phyloP scores from a whole-genome alignment of 2,329 filamentous ascomycete species.

The Mariannaea sp. region DNA sequence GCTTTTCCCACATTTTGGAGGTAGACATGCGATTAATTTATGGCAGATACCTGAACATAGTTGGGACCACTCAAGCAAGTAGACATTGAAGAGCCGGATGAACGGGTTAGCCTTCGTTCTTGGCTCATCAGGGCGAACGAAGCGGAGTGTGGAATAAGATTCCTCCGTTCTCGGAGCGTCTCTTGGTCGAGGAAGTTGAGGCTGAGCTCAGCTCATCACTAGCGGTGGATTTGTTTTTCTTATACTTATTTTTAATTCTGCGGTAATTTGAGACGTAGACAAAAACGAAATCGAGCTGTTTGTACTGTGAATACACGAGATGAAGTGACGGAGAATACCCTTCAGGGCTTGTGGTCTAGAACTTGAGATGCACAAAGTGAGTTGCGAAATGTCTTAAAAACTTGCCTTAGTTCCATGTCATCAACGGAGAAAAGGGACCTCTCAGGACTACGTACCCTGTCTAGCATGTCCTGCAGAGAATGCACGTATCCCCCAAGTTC shows the following conservation, averaged over 20 bases:
- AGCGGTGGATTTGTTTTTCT: constrained; percentile 7
- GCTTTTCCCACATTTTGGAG: too few relatives aligned
- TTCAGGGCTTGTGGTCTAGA: too few relatives aligned
- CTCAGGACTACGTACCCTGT: not conserved
- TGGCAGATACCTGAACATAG: too few relatives aligned
- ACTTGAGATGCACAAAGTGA: constrained; percentile 3
- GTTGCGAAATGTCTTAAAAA: too few relatives aligned
- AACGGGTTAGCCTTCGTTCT: constrained; percentile 10
- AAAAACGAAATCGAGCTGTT: too few relatives aligned
- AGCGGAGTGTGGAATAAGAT: constrained; percentile 6
- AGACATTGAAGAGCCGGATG: too few relatives aligned
- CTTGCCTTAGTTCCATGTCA: too few relatives aligned
- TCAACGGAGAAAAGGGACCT: too few relatives aligned
- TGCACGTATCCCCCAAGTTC: not conserved
- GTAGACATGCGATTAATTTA: too few relatives aligned
- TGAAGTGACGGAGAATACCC: not conserved
- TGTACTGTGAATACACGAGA: not conserved
- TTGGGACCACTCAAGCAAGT: constrained; percentile 13
- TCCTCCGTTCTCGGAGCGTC: constrained; percentile 2
- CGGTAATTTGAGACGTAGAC: not conserved
- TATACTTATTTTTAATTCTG: too few relatives aligned
- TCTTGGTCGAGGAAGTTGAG: not conserved
- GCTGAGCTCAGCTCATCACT: not conserved
- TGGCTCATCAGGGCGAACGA: not conserved
- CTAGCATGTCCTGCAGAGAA: not conserved